Conservation (phyloP, 768 basidiomycete genomes). For the Porpolomopsis calyptriformis region DNA sequence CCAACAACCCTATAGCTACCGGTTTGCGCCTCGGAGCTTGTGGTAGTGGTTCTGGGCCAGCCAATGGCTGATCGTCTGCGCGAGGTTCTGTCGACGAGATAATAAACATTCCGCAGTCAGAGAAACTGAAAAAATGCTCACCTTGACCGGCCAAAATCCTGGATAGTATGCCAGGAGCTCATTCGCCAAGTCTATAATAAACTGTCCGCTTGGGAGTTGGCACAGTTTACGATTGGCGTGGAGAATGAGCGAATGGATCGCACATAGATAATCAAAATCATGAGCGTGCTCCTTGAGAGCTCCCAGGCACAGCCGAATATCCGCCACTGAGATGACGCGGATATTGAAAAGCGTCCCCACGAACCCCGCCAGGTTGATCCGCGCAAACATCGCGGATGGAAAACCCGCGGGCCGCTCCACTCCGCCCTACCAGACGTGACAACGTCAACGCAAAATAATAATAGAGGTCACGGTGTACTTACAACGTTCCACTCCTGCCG, state of each 20-base stretch:
- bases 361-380: conserved; percentile 22
- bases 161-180: no score
- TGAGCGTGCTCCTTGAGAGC: conserved; percentile 15
- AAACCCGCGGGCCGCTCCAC: neutral
- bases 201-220: no score
- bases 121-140: no score
- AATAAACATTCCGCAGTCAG: no score
- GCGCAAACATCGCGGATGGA: conserved; percentile 9
- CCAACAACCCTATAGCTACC: no score
- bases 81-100: no score
- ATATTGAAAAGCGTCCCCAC: conserved; percentile 22
- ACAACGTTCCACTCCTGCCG: neutral
- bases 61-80: no score
- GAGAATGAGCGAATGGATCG: conserved; percentile 24
- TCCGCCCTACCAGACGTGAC: no score
- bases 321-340: conserved; percentile 16
- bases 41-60: no score
- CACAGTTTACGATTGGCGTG: conserved; percentile 25
- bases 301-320: conserved; percentile 21
- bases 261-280: conserved; percentile 20
- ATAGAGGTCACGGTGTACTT: neutral
- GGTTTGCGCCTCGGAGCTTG: no score
- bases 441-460: neutral
- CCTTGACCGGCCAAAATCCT: no score
- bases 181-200: no score